Conservation (phyloP, 2,329 filamentous ascomycete genomes). For the Venturia aucupariae region DNA sequence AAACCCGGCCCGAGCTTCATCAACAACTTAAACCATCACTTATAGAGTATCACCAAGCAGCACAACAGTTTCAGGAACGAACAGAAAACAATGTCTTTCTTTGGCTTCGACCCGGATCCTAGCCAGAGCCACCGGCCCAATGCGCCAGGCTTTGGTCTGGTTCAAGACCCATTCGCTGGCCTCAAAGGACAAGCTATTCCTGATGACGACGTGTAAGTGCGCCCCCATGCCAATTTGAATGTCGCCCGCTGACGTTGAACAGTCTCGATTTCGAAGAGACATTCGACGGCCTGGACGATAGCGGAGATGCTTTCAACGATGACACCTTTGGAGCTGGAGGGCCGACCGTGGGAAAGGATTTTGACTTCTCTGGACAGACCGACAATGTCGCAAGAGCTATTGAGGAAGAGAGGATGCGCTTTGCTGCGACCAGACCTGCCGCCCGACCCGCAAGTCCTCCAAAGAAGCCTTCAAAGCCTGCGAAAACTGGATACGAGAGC, state of each 20-base stretch:
- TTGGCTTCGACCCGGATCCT: conserved; percentile 69
- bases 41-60: not conserved
- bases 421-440: conserved; percentile 51
- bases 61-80: not conserved
- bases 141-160: conserved; percentile 72
- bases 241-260: conserved; percentile 37
- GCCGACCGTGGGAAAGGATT: conserved; percentile 71
- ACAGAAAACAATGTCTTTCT: conserved; percentile 46
- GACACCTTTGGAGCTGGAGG: conserved; percentile 66
- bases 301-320: conserved; percentile 90
- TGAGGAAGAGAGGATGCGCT: conserved; percentile 83
- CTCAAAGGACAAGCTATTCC: conserved; percentile 49
- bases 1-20: not conserved
- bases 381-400: conserved; percentile 78
- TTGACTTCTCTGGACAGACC: conserved; percentile 93
- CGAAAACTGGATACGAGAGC: conserved; percentile 76
- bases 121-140: conserved; percentile 57
- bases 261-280: conserved; percentile 91
- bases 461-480: conserved; percentile 47
- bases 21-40: not conserved
- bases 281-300: conserved; percentile 89
- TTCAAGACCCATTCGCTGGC: conserved; percentile 78
- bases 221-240: conserved; percentile 13
- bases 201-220: conserved; percentile 51
- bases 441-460: conserved; percentile 27